A percentile compares a stretch with the other conserved stretches of the same genome.
phyloP scores from a whole-genome alignment of 345 rosid genomes.

The Populus deltoides region DNA sequence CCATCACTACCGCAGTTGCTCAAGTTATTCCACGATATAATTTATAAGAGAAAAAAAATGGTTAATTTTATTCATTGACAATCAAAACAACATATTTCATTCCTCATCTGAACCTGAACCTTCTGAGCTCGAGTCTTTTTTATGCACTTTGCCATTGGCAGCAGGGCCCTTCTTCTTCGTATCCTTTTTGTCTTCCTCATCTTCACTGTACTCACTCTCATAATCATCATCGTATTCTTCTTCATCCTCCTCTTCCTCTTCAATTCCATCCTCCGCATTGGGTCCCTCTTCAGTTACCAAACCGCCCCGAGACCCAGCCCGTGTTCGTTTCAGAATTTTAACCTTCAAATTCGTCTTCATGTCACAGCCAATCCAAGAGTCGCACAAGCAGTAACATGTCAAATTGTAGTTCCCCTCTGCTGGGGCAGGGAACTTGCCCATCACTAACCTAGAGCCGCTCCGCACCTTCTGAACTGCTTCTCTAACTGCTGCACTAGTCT shows the following conservation, averaged over 20 bases:
- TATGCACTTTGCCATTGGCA: slow-evolving; percentile 50
- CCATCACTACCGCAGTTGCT: not conserved
- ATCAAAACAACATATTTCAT: slow-evolving; percentile 31
- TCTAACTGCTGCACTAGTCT: slow-evolving; percentile 60
- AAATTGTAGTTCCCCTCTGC: slow-evolving; percentile 81
- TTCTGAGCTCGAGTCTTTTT: slow-evolving; percentile 60
- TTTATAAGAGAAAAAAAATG: not conserved
- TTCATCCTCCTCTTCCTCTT: slow-evolving; percentile 88
- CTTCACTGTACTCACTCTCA: slow-evolving; percentile 92
- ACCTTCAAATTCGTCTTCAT: slow-evolving; percentile 59
- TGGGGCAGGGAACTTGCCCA: slow-evolving; percentile 90
- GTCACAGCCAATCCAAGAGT: slow-evolving; percentile 97
- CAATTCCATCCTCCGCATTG: slow-evolving; percentile 71
- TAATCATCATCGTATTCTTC: slow-evolving; percentile 88
- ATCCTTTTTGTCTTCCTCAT: slow-evolving; percentile 71
- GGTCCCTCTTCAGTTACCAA: slow-evolving; percentile 64
- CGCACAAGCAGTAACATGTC: slow-evolving; percentile 84
- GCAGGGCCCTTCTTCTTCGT: slow-evolving; percentile 52
- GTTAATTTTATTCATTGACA: slow-evolving; percentile 5
- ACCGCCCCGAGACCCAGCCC: slow-evolving; percentile 77
- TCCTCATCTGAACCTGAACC: slow-evolving; percentile 75
- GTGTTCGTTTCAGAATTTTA: slow-evolving; percentile 76
- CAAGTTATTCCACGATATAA: slow-evolving; percentile 1
- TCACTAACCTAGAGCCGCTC: slow-evolving; percentile 74
- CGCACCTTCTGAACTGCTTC: slow-evolving; percentile 78